Evolutionary conservation across 768 basidiomycete species (phyloP).

Genomic region (Mycena pura): DNA sequence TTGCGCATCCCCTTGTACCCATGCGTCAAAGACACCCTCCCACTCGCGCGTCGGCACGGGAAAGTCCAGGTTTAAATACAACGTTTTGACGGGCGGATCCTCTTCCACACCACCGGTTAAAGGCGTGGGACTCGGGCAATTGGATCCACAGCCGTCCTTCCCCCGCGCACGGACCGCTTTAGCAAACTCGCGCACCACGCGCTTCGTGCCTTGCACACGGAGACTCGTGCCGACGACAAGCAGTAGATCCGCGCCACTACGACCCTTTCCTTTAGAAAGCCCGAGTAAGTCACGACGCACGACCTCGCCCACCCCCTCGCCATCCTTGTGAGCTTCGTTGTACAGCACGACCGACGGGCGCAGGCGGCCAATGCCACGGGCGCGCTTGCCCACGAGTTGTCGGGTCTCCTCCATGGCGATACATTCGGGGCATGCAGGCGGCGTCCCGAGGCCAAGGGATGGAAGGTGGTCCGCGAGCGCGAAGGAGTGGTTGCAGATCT

Average conservation of each 20-base stretch:
- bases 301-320: slow-evolving; percentile 84
- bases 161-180: slow-evolving; percentile 72
- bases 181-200: slow-evolving; percentile 88
- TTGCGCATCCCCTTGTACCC: slow-evolving; percentile 90
- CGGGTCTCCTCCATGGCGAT: slow-evolving; percentile 70
- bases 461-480: slow-evolving; percentile 69
- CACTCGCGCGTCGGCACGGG: slow-evolving; percentile 85
- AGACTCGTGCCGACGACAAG: slow-evolving; percentile 92
- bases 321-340: slow-evolving; percentile 87
- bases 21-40: slow-evolving; percentile 90
- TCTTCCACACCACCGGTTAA: slow-evolving; percentile 58
- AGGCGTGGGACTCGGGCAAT: slow-evolving; percentile 50
- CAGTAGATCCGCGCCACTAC: slow-evolving; percentile 80
- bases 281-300: slow-evolving; percentile 85
- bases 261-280: slow-evolving; percentile 67
- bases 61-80: slow-evolving; percentile 89
- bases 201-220: slow-evolving; percentile 88
- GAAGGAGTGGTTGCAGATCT: slow-evolving; percentile 76
- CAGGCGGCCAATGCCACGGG: slow-evolving; percentile 78
- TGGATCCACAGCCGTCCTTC: slow-evolving; percentile 37
- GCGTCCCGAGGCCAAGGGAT: slow-evolving; percentile 64
- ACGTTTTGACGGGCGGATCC: slow-evolving; percentile 62
- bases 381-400: slow-evolving; percentile 77
- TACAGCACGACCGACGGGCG: slow-evolving; percentile 91
- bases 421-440: slow-evolving; percentile 84